Base-by-base conservation (phyloP, 2,329 filamentous ascomycete genomes). In the Alternaria novae-zelandiae region DNA sequence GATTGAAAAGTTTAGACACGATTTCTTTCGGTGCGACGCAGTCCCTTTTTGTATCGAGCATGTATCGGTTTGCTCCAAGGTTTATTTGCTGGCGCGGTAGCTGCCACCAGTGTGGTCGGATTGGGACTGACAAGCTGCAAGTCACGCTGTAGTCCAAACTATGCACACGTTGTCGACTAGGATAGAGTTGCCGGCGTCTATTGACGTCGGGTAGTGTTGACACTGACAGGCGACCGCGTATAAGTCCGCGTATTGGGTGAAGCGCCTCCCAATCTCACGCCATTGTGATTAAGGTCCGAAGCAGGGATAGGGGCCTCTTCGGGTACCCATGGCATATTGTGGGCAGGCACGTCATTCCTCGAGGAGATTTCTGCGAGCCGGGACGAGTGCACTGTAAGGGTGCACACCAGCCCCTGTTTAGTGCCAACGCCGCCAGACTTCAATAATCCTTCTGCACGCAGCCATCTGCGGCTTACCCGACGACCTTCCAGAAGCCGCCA, bases 401-500 rank as follows among this genome's bases (percentile, higher is more conserved):
- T 54, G 63, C 54, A 46, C 43, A 25, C 54, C 56, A 66, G 60
- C 49, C 67, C 63, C 57, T 64, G 60, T 30, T 63, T 70, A 69
- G 70, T 62, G 68, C 66, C 65, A 70, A 63, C 65, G 58, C 63
- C 59, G 60, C 57, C 57, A 64, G 62, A 67, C 63, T 67, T 66
- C 67, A 69, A 55, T 47, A 59, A 64, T 67, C 60, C 60, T 65
- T 55, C 66, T 61, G 61, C 65, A 59, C 36, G 56, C 30, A 51
- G 55, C 59, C 56, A 54, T 41, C 43, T 63, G 57, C 59, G 56
- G 69, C 65, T 67, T 68, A 67, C 60, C 57, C 46, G 36, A 54
- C 65, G 62, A 61, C 66, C 70, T 76, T 76, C 74, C 65, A 72
- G 74, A 77, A 75, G 70, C 59, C 69, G 70, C 70, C 72, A 67